phyloP scores from a whole-genome alignment of 495 filamentous ascomycete genomes.

The Trichoderma gamsii region DNA sequence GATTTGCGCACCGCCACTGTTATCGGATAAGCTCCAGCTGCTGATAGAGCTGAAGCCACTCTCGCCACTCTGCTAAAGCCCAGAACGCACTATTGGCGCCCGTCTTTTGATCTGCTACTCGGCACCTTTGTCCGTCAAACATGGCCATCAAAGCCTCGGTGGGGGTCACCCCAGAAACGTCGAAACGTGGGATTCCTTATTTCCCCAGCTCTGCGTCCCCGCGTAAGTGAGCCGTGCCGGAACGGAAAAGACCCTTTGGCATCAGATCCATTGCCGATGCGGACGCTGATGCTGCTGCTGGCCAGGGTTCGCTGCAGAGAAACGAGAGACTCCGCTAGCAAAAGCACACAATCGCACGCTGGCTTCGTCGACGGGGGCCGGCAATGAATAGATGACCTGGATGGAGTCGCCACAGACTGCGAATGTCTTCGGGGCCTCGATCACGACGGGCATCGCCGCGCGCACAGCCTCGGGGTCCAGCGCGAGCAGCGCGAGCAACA shows the following conservation, averaged over 20 bases:
- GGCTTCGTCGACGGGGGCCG: conserved; percentile 10
- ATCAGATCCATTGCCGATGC: not conserved
- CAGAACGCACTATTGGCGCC: too few relatives aligned
- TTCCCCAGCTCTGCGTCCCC: conserved; percentile 1
- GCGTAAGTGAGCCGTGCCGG: not conserved
- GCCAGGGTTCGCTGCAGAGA: not conserved
- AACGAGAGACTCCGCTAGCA: not conserved
- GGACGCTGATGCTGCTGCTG: too few relatives aligned
- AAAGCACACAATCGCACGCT: not conserved
- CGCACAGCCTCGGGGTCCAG: not conserved
- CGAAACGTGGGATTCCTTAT: not conserved
- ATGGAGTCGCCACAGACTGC: conserved; percentile 12
- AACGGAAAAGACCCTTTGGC: not conserved
- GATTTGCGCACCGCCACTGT: too few relatives aligned
- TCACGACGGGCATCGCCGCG: not conserved
- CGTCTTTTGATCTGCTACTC: not conserved
- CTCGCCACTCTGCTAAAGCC: too few relatives aligned
- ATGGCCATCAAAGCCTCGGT: not conserved
- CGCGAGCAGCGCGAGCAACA: not conserved
- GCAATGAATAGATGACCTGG: conserved; percentile 8
- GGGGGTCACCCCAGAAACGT: not conserved
- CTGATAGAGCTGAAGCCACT: too few relatives aligned
- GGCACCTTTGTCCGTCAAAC: not conserved
- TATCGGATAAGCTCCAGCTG: too few relatives aligned
- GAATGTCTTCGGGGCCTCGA: conserved; percentile 12